phyloP scores from a whole-genome alignment of 148 eudicot genomes.

The Heliamphora exappendiculata region DNA sequence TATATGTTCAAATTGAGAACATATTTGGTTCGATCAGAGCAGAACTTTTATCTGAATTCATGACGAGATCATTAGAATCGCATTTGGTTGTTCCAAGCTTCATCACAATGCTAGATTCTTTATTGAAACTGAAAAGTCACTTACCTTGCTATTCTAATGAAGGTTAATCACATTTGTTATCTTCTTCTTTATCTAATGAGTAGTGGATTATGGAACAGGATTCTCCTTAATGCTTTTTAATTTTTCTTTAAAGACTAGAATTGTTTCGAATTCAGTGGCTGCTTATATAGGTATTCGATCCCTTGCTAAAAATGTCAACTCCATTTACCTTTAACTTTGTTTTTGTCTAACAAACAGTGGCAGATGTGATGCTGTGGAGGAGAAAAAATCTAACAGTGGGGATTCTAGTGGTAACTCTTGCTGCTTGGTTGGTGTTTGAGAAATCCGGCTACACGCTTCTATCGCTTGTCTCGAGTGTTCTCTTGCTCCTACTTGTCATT shows the following conservation, averaged over 20 bases:
- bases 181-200: not conserved
- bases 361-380: conserved; percentile 90
- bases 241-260: not conserved
- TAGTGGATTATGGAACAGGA: not conserved
- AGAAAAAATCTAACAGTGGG: conserved; percentile 36
- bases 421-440: conserved; percentile 76
- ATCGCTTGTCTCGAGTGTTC: conserved; percentile 59
- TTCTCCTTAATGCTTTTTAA: not conserved
- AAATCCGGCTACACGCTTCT: conserved; percentile 68
- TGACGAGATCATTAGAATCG: not conserved
- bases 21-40: conserved; percentile 7
- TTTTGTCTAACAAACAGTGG: conserved; percentile 44
- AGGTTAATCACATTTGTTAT: not conserved
- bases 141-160: not conserved
- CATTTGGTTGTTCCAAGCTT: not conserved
- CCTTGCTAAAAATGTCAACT: not conserved
- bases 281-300: not conserved
- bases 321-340: not conserved
- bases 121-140: not conserved
- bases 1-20: not conserved
- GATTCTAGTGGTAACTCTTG: conserved; percentile 30
- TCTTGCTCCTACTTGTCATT: conserved; percentile 66
- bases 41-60: not conserved
- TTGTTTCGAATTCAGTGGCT: not conserved
- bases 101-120: not conserved